phyloP scores from a whole-genome alignment of 805 yeast genomes.

The Ogataea nonfermentans region DNA sequence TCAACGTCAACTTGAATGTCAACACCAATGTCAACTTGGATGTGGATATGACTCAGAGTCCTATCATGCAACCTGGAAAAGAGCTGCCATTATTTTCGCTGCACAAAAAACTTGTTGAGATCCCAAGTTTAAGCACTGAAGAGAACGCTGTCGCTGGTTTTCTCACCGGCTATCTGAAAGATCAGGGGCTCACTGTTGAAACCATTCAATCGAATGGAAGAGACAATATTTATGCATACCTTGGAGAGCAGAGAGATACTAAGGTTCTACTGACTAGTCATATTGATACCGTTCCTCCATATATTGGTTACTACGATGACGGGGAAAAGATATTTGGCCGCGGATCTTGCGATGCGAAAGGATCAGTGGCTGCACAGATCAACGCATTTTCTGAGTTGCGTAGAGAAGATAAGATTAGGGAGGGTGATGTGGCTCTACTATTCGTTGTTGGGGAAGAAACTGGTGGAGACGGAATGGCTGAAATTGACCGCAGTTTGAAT shows the following conservation, averaged over 20 bases:
- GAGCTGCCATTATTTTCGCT: conserved; percentile 24
- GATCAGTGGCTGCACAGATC: conserved; percentile 62
- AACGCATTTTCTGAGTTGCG: conserved; percentile 50
- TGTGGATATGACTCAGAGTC: neutral
- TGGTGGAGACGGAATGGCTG: conserved; percentile 62
- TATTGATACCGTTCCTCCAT: conserved; percentile 74
- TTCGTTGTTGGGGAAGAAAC: conserved; percentile 72
- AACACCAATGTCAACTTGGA: conserved; percentile 10
- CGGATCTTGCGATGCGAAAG: conserved; percentile 73
- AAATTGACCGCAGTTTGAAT: conserved; percentile 40
- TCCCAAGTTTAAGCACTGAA: conserved; percentile 35
- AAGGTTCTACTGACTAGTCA: conserved; percentile 58
- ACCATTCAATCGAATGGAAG: conserved; percentile 38
- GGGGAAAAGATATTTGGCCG: conserved; percentile 59
- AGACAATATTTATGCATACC: conserved; percentile 56
- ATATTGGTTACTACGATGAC: conserved; percentile 45
- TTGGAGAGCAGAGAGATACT: conserved; percentile 44
- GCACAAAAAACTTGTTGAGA: conserved; percentile 36
- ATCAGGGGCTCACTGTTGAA: conserved; percentile 54
- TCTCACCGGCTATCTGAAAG: conserved; percentile 38
- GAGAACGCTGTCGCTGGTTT: conserved; percentile 40
- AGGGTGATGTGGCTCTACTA: conserved; percentile 57
- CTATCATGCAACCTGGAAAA: neutral
- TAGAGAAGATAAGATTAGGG: conserved; percentile 36
- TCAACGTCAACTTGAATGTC: conserved; percentile 10